Conservation (phyloP, 139 green algal species). For the Haematococcus lacustris region DNA sequence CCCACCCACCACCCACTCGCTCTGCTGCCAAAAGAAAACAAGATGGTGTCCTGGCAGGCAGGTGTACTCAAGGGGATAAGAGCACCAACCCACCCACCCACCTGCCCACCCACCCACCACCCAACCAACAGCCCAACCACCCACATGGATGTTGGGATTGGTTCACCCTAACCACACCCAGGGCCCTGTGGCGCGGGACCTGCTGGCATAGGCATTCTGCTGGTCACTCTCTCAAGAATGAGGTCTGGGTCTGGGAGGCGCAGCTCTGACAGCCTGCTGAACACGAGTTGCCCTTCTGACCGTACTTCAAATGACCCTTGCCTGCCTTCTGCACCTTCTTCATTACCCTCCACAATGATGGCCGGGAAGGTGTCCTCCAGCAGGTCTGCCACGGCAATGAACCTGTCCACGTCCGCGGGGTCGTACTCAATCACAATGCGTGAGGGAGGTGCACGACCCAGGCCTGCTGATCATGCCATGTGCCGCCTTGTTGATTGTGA, state of each 20-base stretch:
- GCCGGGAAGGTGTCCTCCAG: slow-evolving; percentile 40
- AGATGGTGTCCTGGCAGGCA: too few relatives aligned
- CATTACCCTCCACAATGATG: slow-evolving; percentile 40
- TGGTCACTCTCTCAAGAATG: neutral
- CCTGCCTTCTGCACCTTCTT: slow-evolving; percentile 22
- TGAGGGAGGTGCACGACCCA: slow-evolving; percentile 32
- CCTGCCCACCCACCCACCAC: too few relatives aligned
- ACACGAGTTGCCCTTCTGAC: slow-evolving; percentile 22
- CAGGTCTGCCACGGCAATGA: slow-evolving; percentile 37
- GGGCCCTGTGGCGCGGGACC: too few relatives aligned
- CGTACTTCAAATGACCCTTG: slow-evolving; percentile 38
- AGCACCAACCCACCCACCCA: too few relatives aligned
- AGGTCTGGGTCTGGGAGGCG: neutral
- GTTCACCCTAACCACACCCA: too few relatives aligned
- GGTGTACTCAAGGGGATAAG: too few relatives aligned
- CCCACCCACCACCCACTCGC: too few relatives aligned
- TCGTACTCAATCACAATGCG: slow-evolving; percentile 39
- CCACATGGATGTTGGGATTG: too few relatives aligned
- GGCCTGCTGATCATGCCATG: slow-evolving; percentile 26
- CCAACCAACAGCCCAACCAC: too few relatives aligned
- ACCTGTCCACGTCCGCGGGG: slow-evolving; percentile 29
- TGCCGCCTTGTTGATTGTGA: too few relatives aligned
- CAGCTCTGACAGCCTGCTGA: slow-evolving; percentile 21
- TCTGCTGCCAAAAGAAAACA: too few relatives aligned
- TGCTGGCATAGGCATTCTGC: too few relatives aligned